Percentiles rank a stretch among this genome's conserved stretches.
These are phyloP conservation scores for Hypericum androsaemum DNA, from an alignment of 345 rosid genomes.

Conservation along the genomic window DNA sequence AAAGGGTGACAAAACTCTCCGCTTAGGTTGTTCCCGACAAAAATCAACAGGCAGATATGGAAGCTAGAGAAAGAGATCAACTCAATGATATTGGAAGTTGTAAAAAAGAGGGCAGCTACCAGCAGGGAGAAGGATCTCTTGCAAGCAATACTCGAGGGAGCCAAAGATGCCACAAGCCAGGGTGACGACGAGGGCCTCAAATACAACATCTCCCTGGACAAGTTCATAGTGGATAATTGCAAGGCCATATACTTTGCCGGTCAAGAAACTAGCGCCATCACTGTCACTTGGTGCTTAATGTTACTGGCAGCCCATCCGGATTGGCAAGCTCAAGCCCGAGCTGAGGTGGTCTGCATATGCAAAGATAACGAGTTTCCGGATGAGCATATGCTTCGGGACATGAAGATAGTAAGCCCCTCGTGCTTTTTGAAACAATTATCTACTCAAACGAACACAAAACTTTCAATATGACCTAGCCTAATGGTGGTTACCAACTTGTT, in stretches of 20 bases:
- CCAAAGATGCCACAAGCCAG: neutral
- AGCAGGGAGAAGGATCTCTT: constrained; percentile 16
- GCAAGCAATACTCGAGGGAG: constrained; percentile 18
- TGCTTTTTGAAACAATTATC: no score
- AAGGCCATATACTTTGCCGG: constrained; percentile 25
- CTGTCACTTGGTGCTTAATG: constrained; percentile 15
- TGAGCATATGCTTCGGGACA: constrained; percentile 19
- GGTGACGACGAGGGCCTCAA: neutral
- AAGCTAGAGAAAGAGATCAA: constrained; percentile 21
- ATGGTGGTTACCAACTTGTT: neutral
- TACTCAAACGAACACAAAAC: no score
- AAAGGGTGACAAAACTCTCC: no score
- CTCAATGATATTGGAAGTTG: constrained; percentile 10
- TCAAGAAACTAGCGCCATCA: constrained; percentile 20
- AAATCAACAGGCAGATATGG: constrained; percentile 16
- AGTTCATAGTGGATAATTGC: constrained; percentile 25
- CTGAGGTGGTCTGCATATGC: constrained; percentile 14
- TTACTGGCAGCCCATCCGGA: constrained; percentile 22
- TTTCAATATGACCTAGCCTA: no score
- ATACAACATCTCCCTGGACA: neutral
- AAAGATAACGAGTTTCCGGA: constrained; percentile 13
- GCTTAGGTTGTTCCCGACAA: constrained; percentile 12
- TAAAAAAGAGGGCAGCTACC: constrained; percentile 13
- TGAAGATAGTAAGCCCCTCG: constrained; percentile 28
- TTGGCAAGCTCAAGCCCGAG: constrained; percentile 20